Evolutionary conservation across 2,329 filamentous ascomycete genomes (phyloP).

Genomic region (Ampelomyces quisqualis): DNA sequence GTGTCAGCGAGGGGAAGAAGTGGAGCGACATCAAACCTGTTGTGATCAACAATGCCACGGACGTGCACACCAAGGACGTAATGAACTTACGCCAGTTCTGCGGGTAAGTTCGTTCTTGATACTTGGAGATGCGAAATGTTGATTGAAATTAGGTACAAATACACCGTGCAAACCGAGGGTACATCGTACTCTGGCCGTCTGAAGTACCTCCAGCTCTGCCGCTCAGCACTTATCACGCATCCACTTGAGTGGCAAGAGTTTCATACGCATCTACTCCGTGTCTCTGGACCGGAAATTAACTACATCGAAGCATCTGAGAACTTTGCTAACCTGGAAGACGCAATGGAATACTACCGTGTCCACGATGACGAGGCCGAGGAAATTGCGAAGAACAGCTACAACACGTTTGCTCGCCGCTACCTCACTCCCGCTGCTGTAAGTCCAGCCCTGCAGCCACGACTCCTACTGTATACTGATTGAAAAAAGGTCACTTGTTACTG

Average conservation of each 20-base stretch:
- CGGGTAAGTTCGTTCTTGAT: conserved; percentile 21
- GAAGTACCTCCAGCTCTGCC: conserved; percentile 57
- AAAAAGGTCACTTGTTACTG: conserved; percentile 37
- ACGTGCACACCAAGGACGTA: conserved; percentile 35
- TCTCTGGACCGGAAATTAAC: conserved; percentile 35
- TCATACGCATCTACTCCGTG: conserved; percentile 36
- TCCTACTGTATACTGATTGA: background rate
- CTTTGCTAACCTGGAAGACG: conserved; percentile 34
- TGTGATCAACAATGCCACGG: conserved; percentile 36
- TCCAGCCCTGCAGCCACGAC: background rate
- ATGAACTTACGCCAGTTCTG: conserved; percentile 39
- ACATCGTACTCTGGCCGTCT: conserved; percentile 56
- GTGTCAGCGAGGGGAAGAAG: conserved; percentile 28
- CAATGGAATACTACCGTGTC: conserved; percentile 35
- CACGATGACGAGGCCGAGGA: conserved; percentile 33
- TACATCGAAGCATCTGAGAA: conserved; percentile 38
- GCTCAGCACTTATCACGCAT: conserved; percentile 36
- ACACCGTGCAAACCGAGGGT: conserved; percentile 56
- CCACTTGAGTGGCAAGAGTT: conserved; percentile 40
- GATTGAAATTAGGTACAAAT: conserved; percentile 48
- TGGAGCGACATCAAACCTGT: conserved; percentile 41
- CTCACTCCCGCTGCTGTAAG: conserved; percentile 36
- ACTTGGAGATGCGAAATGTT: no score
- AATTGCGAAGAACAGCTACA: conserved; percentile 35
- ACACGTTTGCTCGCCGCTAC: conserved; percentile 35